Evolutionary conservation across 1,284 basidiomycete species (phyloP).

Genomic region (Ganoderma boninense): DNA sequence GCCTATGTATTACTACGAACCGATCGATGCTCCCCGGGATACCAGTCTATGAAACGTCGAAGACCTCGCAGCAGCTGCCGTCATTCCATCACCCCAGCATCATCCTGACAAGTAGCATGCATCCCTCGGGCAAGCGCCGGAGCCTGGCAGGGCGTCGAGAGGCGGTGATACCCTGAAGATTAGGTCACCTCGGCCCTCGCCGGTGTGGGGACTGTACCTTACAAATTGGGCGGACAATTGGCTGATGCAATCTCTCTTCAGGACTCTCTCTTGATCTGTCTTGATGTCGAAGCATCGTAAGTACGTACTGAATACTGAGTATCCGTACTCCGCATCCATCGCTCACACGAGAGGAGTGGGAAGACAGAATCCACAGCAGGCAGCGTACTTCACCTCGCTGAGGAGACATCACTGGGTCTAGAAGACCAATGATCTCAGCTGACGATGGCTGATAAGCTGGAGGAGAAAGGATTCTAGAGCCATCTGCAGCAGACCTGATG

Average conservation of each 20-base stretch:
- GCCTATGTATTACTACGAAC: neutral
- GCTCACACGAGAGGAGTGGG: neutral
- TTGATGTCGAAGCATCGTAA: slow-evolving; percentile 1
- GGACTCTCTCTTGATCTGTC: too few species aligned
- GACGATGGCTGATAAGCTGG: neutral
- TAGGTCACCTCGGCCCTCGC: neutral
- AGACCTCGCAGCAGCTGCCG: neutral
- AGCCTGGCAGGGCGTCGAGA: neutral
- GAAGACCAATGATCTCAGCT: neutral
- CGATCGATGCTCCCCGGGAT: neutral
- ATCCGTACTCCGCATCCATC: neutral
- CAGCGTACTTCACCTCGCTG: neutral
- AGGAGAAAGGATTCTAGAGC: slow-evolving; percentile 1
- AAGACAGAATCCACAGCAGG: neutral
- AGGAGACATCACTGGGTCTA: neutral
- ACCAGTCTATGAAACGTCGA: neutral
- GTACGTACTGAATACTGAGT: neutral
- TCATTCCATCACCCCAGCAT: neutral
- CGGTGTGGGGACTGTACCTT: neutral
- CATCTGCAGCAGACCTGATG: neutral
- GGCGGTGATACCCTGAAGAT: slow-evolving; percentile 5
- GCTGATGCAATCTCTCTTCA: neutral
- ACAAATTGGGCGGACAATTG: slow-evolving; percentile 26
- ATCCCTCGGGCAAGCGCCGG: slow-evolving; percentile 2
- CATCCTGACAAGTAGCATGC: neutral